A percentile compares a stretch with the other conserved stretches of the same genome.
Evolutionary conservation across 176 grass and related monocot species (phyloP).

Genomic region (Musa acuminata): DNA sequence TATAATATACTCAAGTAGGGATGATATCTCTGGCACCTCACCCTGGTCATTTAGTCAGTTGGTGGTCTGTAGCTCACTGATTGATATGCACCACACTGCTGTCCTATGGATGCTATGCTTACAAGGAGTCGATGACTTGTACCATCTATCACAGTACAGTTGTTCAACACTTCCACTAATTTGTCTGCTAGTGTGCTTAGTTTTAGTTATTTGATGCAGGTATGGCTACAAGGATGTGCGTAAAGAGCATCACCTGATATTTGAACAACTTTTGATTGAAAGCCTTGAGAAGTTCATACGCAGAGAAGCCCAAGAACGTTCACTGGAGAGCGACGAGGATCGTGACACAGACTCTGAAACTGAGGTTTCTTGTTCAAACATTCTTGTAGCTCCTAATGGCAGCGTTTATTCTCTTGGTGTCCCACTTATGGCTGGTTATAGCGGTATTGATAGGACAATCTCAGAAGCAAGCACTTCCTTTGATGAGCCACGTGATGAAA

Average conservation of each 20-base stretch:
- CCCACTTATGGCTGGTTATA: conserved; percentile 40
- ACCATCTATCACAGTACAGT: no score
- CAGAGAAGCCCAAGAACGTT: conserved; percentile 88
- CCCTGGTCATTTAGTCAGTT: no score
- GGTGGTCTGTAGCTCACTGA: no score
- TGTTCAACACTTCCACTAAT: not conserved
- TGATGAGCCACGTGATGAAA: conserved; percentile 31
- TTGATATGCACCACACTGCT: no score
- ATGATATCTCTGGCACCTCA: no score
- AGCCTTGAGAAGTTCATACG: conserved; percentile 87
- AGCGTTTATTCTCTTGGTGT: conserved; percentile 56
- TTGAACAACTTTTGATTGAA: conserved; percentile 84
- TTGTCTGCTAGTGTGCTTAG: not conserved
- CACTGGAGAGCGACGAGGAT: conserved; percentile 69
- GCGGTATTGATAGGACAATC: conserved; percentile 21
- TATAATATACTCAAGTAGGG: no score
- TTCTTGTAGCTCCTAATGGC: conserved; percentile 66
- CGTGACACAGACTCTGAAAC: conserved; percentile 48
- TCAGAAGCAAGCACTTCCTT: conserved; percentile 45
- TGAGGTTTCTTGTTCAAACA: conserved; percentile 38
- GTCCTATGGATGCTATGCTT: no score
- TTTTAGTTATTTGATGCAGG: conserved; percentile 35
- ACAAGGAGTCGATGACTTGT: not conserved
- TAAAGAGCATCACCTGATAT: conserved; percentile 70
- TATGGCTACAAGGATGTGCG: conserved; percentile 95